Evolutionary conservation across 148 eudicot species (phyloP).

Genomic region (Pharnaceum exiguum): DNA sequence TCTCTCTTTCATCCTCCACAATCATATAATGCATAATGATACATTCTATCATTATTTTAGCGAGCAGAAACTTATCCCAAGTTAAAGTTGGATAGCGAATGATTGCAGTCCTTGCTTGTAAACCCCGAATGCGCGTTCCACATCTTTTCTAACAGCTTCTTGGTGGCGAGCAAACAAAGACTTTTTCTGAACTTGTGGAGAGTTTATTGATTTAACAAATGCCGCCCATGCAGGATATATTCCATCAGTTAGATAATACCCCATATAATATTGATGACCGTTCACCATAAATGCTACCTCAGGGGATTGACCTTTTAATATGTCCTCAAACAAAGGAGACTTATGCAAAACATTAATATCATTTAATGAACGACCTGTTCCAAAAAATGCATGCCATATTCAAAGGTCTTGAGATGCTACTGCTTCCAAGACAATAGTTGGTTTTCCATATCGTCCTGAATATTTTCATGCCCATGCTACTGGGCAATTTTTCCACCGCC

Average conservation of each 20-base stretch:
- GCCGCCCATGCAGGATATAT: constrained; percentile 9
- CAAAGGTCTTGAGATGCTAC: not conserved
- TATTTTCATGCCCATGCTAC: not conserved
- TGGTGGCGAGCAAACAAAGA: not conserved
- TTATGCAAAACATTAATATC: not conserved
- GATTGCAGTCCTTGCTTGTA: constrained; percentile 8
- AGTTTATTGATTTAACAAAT: not conserved
- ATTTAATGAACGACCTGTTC: not conserved
- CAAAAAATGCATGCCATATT: not conserved
- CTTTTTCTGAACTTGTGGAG: not conserved
- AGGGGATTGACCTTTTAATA: not conserved
- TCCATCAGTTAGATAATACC: not conserved
- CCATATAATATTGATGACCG: not conserved
- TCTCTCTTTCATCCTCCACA: too few relatives aligned
- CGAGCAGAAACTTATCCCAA: constrained; percentile 7
- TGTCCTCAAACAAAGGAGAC: not conserved
- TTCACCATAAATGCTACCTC: not conserved
- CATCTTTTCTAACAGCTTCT: constrained; percentile 17
- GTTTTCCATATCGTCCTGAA: not conserved
- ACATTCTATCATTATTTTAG: too few relatives aligned
- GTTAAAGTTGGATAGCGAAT: not conserved
- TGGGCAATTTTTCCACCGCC: constrained; percentile 15
- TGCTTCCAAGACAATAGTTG: not conserved
- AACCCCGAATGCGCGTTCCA: constrained; percentile 8
- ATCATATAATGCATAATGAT: too few relatives aligned